Evolutionary conservation across 495 filamentous ascomycete species (phyloP), one percentile per base, ranked within the genome.

Genomic region (Pseudotulostoma volvatum): DNA sequence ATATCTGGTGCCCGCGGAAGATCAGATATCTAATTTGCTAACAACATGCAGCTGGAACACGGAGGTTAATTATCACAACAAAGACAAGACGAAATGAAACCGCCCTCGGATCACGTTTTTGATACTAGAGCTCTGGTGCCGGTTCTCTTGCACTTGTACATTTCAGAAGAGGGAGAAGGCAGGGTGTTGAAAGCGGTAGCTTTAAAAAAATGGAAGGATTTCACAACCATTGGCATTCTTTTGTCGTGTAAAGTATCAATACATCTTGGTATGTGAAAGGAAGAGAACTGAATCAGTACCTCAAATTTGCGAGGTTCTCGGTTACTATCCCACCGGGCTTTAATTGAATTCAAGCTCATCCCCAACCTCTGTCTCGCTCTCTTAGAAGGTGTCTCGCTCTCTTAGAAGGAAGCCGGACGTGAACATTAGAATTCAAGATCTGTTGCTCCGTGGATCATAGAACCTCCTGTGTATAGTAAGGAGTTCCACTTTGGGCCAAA

Each of bases 11-110:
- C 23, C 23, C 5, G 5, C 23, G 23, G 11, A 11, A 28, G 9
- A 18, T 39, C 13, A 37, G 17, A 18, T 46, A 28, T 28, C 5
- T 28, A 11, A 28, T 5, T 28, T 11, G 39, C 49, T 59, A 48
- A 60, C 46, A 39, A 35, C 16, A 30, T 42, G 45, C 57, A 90
- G 84, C 79, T 97, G 90, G 90, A 97, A 97, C 64, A 60, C 68
- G 44, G 68, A 64, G 19, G 84, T 93, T 68, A 97, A 97, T 73
- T 87, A 93, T 70, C 85, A 95, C 76, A 84, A 92, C 72, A 77
- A 76, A 61, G 81, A 92, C 66, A 79, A 85, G 71, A 54, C 61
- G 39, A 64, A 57, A 49, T 77, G 73, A 69, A 46, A 18, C 15
- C 19, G 14, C 37, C 7, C 11, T 19, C 28, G 18, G 20, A 32